Conservation (phyloP, 805 yeast genomes). For the Lipomyces kockii region DNA sequence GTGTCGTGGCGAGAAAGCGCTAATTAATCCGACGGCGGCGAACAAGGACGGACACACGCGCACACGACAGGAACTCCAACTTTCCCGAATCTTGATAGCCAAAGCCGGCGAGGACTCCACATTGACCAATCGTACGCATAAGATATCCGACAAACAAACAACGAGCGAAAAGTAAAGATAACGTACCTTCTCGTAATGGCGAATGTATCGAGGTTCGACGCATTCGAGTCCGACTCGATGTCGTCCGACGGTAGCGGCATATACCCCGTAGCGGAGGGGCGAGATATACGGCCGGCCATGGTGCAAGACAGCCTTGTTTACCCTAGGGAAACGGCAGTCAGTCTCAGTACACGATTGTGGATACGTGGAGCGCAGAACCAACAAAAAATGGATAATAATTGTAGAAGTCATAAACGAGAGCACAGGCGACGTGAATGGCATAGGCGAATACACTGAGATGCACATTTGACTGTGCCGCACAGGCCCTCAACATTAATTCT, state of each 20-base stretch:
- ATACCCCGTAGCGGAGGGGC: conserved; percentile 31
- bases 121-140: neutral
- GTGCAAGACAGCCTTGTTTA: neutral
- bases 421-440: neutral
- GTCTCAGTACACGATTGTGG: neutral
- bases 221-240: conserved; percentile 19
- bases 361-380: neutral
- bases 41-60: neutral
- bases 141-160: neutral
- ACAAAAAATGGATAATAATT: neutral
- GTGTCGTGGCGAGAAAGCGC: neutral
- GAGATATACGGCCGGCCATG: conserved; percentile 33
- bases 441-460: neutral
- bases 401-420: neutral
- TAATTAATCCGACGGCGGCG: neutral
- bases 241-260: conserved; percentile 31
- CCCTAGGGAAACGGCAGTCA: neutral
- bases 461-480: neutral
- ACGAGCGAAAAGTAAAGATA: neutral
- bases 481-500: neutral
- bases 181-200: conserved; percentile 19
- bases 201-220: conserved; percentile 26
- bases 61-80: neutral
- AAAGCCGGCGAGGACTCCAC: neutral
- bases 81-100: neutral